Conservation (phyloP, 345 rosid species). For the Anacardium occidentale region DNA sequence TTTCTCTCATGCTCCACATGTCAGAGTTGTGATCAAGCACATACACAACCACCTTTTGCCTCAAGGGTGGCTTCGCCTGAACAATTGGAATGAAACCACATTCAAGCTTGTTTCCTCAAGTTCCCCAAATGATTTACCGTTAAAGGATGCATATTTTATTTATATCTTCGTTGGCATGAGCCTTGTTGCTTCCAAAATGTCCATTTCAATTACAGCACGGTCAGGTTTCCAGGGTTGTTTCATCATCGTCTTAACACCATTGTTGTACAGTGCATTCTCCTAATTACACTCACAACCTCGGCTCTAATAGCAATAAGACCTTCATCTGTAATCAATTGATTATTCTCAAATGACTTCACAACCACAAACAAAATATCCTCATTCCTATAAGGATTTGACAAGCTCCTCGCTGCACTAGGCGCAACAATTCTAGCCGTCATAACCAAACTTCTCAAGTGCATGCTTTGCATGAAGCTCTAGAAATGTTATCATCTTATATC, state of each 20-base stretch:
- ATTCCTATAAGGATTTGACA: constrained; percentile 66
- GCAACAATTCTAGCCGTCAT: constrained; percentile 44
- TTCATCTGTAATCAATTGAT: constrained; percentile 45
- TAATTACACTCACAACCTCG: constrained; percentile 38
- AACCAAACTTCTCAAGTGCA: constrained; percentile 64
- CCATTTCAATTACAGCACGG: constrained; percentile 73
- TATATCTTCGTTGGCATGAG: constrained; percentile 58
- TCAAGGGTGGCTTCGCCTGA: constrained; percentile 66
- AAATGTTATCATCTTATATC: constrained; percentile 39
- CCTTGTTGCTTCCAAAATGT: constrained; percentile 64
- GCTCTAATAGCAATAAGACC: constrained; percentile 55
- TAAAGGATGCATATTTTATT: constrained; percentile 54
- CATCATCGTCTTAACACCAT: constrained; percentile 56
- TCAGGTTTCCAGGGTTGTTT: constrained; percentile 66
- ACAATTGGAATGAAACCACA: constrained; percentile 50
- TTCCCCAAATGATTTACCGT: constrained; percentile 51
- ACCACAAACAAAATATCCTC: constrained; percentile 72
- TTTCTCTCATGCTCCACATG: constrained; percentile 82
- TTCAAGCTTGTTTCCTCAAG: constrained; percentile 64
- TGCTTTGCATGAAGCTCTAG: constrained; percentile 53
- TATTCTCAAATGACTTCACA: constrained; percentile 73
- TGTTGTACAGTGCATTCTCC: constrained; percentile 52
- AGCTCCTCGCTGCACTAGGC: constrained; percentile 39
- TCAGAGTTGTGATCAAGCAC: constrained; percentile 77
- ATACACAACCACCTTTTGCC: constrained; percentile 68